phyloP scores from a whole-genome alignment of 495 filamentous ascomycete species.

The Hypomontagnella submonticulosa region DNA sequence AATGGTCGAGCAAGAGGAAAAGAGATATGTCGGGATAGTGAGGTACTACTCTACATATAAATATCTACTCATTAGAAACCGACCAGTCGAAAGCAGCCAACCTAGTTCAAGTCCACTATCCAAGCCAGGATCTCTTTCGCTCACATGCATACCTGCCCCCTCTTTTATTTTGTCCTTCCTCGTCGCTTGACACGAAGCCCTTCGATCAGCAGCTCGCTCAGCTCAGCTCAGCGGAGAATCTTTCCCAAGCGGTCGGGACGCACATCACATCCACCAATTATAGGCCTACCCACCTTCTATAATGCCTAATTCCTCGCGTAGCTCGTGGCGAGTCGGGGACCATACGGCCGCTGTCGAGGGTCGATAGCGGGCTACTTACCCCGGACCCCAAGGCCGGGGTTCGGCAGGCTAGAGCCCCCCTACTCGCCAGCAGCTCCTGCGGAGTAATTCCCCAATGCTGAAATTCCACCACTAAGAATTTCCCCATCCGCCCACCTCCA shows the following conservation, averaged over 20 bases:
- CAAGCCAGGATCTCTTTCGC: conserved; percentile 6
- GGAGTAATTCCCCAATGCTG: conserved; percentile 20
- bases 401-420: not conserved
- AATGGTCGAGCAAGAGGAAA: not conserved
- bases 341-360: conserved; percentile 2
- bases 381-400: conserved; percentile 6
- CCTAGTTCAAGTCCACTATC: conserved; percentile 11
- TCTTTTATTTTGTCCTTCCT: not conserved
- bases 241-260: conserved; percentile 20
- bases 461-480: conserved; percentile 40
- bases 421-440: not conserved
- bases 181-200: not conserved
- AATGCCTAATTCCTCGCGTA: conserved; percentile 15
- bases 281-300: not conserved
- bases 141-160: conserved; percentile 7
- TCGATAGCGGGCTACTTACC: conserved; percentile 14
- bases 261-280: conserved; percentile 16
- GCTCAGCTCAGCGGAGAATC: conserved; percentile 14
- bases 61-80: not conserved
- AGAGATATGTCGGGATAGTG: not conserved
- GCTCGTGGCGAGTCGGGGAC: not conserved
- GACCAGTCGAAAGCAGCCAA: conserved; percentile 1
- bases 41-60: conserved; percentile 14
- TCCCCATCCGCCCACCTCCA: not conserved
- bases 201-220: conserved; percentile 16